Percentiles rank a stretch among this genome's conserved stretches.
phyloP scores from a whole-genome alignment of 1,139 yeast species.

The Blastobotrys persicus region DNA sequence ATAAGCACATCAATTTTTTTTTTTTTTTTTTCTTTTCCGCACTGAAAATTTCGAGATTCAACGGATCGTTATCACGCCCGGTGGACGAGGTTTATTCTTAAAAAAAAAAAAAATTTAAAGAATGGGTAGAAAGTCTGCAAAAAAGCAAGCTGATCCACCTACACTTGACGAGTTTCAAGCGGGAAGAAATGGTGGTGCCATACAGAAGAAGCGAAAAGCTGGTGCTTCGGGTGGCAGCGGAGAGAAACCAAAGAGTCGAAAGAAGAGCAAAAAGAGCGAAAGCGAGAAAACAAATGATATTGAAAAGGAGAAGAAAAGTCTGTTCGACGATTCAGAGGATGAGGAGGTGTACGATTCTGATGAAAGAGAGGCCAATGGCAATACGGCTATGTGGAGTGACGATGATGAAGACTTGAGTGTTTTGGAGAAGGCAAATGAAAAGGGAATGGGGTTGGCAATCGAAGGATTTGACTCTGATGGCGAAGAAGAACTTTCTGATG shows the following conservation, averaged over 20 bases:
- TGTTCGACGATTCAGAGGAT: constrained; percentile 60
- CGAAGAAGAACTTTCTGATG: constrained; percentile 33
- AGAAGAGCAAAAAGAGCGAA: constrained; percentile 35
- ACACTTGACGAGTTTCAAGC: constrained; percentile 76
- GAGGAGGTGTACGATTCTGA: constrained; percentile 52
- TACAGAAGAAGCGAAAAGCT: constrained; percentile 34
- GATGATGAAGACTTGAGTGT: constrained; percentile 76
- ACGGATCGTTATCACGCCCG: neutral
- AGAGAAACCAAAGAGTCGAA: constrained; percentile 29
- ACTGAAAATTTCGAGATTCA: constrained; percentile 5
- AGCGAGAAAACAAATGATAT: constrained; percentile 61
- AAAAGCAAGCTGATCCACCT: constrained; percentile 91
- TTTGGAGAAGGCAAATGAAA: constrained; percentile 85
- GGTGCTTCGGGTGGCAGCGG: constrained; percentile 26
- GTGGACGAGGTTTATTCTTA: too few species aligned
- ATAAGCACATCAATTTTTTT: constrained; percentile 14
- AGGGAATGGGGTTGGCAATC: constrained; percentile 73
- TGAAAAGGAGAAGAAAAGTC: constrained; percentile 70
- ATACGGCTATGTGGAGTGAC: constrained; percentile 82
- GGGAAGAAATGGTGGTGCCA: constrained; percentile 41
- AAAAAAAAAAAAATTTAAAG: constrained; percentile 10
- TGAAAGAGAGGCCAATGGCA: constrained; percentile 48
- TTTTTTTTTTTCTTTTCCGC: constrained; percentile 13
- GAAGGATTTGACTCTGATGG: constrained; percentile 68
- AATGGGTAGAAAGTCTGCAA: constrained; percentile 88